Base-by-base conservation (phyloP, 2,329 filamentous ascomycete genomes). In the Simplicillium aogashimaense region DNA sequence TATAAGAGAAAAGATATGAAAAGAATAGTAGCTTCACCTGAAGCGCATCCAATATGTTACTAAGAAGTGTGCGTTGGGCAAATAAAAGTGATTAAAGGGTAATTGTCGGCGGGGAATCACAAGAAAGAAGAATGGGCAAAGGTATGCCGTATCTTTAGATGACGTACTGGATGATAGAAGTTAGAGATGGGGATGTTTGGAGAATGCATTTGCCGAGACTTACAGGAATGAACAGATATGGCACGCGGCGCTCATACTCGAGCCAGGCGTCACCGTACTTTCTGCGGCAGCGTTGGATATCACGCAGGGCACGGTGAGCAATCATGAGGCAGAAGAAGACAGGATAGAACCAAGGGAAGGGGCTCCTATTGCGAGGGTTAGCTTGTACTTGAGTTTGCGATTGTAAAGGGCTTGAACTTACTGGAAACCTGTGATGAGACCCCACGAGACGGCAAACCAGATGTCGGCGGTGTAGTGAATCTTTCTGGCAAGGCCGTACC, bases 261-360 rank as follows among this genome's bases (percentile, higher is more conserved):
- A 69, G 64, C 86, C 86, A 94, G 25, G 81, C 79, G 46, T 86
- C 80, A 3, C 85, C 86, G 61, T 94, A 94, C 70, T 86, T 89
- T 53, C 67, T 69, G 45, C 78, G 77, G 62, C 87, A 94, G 47
- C 81, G 74, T 54, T 81, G 70, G 46, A 90, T 86, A 57, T 94
- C 87, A 47, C 87, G 74, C 39, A 66, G 63, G 10, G 85, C 83
- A 43, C 86, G 82, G 62, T 94, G 87, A 3, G 78, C 69, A 54
- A 94, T 92, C 86, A 92, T 92, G 49, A 66, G 65, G 29, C 69
- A 68, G 59, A 94, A 94, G 70, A 94, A 94, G 35, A 86, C 59
- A 0, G 86, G 83, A 55, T 94, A 92, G 62, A 94, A 94, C 86
- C 86, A 94, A 0, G 87, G 87, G 63, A 94, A 90, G 0, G 86